Base-by-base conservation (phyloP, 768 basidiomycete genomes). In the Jaapia argillacea region DNA sequence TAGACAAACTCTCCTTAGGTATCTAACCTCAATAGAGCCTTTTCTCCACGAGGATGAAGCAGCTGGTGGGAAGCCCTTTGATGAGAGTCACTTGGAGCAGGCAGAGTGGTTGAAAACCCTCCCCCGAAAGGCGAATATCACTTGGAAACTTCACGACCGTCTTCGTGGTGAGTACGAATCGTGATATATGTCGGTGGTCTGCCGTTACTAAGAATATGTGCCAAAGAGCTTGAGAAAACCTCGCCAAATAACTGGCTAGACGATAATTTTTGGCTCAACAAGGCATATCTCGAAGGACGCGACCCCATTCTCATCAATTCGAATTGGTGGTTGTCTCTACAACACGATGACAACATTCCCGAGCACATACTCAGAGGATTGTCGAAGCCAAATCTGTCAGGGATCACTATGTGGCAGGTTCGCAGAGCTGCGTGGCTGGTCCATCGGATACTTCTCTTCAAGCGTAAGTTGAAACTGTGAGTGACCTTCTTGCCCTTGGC, bases 171-270 rank as follows among this genome's bases (percentile, higher is more conserved):
- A 5, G 51, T 16, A n/a, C n/a, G n/a, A n/a, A n/a, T 33, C 10
- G 10, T 33, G 10, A 10, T 33, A 16, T 16, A 33, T 10, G 16
- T 33, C 10, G 28, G 10, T 10, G 28, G 10, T 10, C 28, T 33
- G 16, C 16, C 28, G 28, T 16, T 33, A 16, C 16, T 16, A 10
- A 33, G 28, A 10, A 10, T 16, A 33, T 33, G 36, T 25, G 35
- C 42, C 22, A 40, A 59, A 81, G 90, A 85, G 24, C 72, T 96
- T 41, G 91, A 94, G 64, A 77, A 71, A 51, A 64, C 69, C 1
- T 92, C 91, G 5, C 88, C 90, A 0, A 68, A 81, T 58, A 96
- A 94, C 57, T 98, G 93, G 93, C 74, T 98, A 7, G 77, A 93
- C 50, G 92, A 97, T 58, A 90, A 86, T 44, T 81, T 94, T 51